Percentiles rank a stretch among this genome's conserved stretches.
Conservation (phyloP, 176 grass and related monocot genomes). For the Cenchrus purpureus region DNA sequence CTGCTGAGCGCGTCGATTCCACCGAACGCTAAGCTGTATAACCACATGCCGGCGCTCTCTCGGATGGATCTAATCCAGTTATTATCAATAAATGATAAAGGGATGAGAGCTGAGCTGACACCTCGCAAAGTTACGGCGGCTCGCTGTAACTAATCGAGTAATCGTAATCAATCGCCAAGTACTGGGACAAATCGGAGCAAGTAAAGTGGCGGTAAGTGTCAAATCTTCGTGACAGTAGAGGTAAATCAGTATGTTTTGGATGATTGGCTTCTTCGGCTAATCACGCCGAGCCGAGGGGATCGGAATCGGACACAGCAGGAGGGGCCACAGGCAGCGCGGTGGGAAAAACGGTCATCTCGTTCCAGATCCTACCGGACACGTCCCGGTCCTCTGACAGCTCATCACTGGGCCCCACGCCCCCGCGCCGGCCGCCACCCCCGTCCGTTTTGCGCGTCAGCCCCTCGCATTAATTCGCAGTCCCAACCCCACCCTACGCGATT, state of each 20-base stretch:
- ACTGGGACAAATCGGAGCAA: not conserved
- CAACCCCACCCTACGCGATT: not conserved
- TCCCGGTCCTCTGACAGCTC: conserved; percentile 46
- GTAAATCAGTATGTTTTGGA: not conserved
- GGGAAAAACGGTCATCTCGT: not conserved
- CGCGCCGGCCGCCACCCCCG: not conserved
- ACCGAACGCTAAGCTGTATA: not conserved
- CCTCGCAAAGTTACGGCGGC: not conserved
- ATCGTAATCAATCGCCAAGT: not conserved
- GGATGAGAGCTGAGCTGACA: not conserved
- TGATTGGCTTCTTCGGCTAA: too few relatives aligned
- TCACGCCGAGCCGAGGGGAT: too few relatives aligned
- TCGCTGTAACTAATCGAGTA: not conserved
- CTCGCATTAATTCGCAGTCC: not conserved
- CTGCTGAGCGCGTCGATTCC: not conserved
- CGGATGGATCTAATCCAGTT: not conserved
- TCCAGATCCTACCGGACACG: conserved; percentile 48
- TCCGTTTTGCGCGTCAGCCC: not conserved
- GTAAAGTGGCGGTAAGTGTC: not conserved
- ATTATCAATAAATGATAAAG: not conserved
- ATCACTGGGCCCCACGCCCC: conserved; percentile 3
- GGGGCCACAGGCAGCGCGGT: conserved; percentile 20
- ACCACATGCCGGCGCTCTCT: not conserved
- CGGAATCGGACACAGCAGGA: not conserved
- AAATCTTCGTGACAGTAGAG: not conserved